phyloP scores from a whole-genome alignment of 106 monocot species.

The Dendrobium officinale region DNA sequence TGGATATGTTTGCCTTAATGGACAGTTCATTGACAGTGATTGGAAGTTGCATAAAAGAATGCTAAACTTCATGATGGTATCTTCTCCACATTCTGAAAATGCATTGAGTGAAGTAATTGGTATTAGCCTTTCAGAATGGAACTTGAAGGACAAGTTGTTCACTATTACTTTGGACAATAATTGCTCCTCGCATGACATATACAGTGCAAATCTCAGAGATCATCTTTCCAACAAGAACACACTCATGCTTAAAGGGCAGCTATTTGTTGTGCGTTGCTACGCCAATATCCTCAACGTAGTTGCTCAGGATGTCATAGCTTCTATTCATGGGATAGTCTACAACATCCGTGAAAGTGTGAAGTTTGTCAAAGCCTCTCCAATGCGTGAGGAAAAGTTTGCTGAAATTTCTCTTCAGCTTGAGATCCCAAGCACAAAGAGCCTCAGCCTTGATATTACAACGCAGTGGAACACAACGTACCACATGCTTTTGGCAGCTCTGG shows the following conservation, averaged over 20 bases:
- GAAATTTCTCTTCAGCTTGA: conserved; percentile 69
- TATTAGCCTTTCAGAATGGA: conserved; percentile 71
- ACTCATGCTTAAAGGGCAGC: conserved; percentile 71
- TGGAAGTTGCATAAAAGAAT: conserved; percentile 71
- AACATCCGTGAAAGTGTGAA: conserved; percentile 91
- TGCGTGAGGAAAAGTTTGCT: conserved; percentile 66
- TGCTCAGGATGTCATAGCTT: conserved; percentile 81
- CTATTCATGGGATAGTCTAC: conserved; percentile 85
- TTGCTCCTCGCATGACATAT: conserved; percentile 84
- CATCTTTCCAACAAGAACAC: conserved; percentile 68
- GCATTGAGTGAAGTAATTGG: conserved; percentile 80
- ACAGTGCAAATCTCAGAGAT: conserved; percentile 81
- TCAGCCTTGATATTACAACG: conserved; percentile 60
- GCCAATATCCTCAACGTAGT: conserved; percentile 68
- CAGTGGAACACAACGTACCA: conserved; percentile 92
- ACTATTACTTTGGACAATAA: conserved; percentile 84
- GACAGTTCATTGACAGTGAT: conserved; percentile 69
- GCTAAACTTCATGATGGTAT: conserved; percentile 85
- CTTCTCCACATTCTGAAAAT: conserved; percentile 85
- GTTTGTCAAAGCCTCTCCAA: conserved; percentile 73
- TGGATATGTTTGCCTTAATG: conserved; percentile 73
- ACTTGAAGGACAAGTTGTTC: conserved; percentile 67
- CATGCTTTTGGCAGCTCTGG: conserved; percentile 75
- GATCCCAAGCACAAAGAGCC: conserved; percentile 39
- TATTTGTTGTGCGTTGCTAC: conserved; percentile 81